Evolutionary conservation across 495 filamentous ascomycete species (phyloP).

Genomic region (Halenospora varia): DNA sequence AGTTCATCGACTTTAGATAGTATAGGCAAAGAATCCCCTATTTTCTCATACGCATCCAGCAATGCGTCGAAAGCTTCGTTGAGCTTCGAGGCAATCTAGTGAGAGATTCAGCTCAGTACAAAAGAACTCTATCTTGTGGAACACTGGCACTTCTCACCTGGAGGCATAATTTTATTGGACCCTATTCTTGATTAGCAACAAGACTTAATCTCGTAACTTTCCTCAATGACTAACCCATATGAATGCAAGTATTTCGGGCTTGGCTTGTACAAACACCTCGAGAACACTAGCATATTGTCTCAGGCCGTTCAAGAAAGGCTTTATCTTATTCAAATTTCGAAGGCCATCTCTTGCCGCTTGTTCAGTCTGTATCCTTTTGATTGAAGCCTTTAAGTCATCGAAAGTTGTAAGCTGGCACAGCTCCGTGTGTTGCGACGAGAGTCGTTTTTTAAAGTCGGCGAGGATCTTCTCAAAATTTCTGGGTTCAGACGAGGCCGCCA

Average conservation of each 20-base stretch:
- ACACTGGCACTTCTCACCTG: too few relatives aligned
- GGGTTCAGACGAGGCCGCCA: neutral
- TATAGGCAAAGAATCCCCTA: neutral
- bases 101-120: too few relatives aligned
- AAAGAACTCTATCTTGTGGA: too few relatives aligned
- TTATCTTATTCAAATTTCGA: neutral
- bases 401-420: neutral
- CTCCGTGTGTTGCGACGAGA: neutral
- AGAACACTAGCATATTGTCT: neutral
- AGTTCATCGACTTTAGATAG: neutral
- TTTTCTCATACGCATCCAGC: neutral
- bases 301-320: neutral
- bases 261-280: neutral
- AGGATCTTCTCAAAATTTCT: neutral
- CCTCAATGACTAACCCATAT: neutral
- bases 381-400: neutral
- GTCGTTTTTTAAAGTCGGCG: neutral
- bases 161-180: neutral
- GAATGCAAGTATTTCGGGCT: neutral
- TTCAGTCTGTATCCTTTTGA: neutral
- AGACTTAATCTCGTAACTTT: too few relatives aligned
- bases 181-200: neutral
- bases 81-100: neutral
- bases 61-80: neutral
- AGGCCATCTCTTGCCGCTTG: neutral